These are phyloP conservation scores for Ordospora colligata DNA, from an alignment of 371 early-diverging fungal species.

Conservation along the genomic window DNA sequence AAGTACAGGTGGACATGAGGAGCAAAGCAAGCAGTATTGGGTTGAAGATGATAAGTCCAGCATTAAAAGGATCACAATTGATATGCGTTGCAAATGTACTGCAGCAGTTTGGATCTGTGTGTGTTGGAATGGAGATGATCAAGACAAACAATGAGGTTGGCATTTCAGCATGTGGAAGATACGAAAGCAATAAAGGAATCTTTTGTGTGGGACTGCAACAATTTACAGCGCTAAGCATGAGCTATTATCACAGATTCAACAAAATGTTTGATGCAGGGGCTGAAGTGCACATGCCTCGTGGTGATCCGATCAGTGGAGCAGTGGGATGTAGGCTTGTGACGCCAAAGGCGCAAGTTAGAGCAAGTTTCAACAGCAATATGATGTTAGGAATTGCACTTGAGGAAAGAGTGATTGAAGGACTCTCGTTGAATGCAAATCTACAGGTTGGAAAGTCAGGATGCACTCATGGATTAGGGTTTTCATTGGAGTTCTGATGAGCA, in stretches of 20 bases:
- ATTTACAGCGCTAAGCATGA: slow-evolving; percentile 35
- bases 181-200: slow-evolving; percentile 8
- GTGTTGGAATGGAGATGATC: slow-evolving; percentile 38
- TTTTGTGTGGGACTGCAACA: slow-evolving; percentile 33
- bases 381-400: slow-evolving; percentile 12
- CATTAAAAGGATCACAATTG: slow-evolving; percentile 28
- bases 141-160: slow-evolving; percentile 10
- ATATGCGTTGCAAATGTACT: slow-evolving; percentile 36
- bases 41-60: slow-evolving; percentile 44
- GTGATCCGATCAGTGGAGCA: background rate
- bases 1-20: slow-evolving; percentile 25
- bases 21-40: slow-evolving; percentile 29
- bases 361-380: slow-evolving; percentile 14
- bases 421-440: slow-evolving; percentile 21
- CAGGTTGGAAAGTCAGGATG: background rate
- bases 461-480: slow-evolving; percentile 31
- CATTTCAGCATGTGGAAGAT: slow-evolving; percentile 33
- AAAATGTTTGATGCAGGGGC: slow-evolving; percentile 27
- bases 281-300: background rate
- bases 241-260: slow-evolving; percentile 25
- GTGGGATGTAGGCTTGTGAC: slow-evolving; percentile 26
- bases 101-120: slow-evolving; percentile 26
- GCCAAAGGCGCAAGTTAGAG: slow-evolving; percentile 22
- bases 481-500: slow-evolving; percentile 18
- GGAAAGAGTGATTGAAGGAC: slow-evolving; percentile 37